Evolutionary conservation across 805 yeast species (phyloP), one percentile per base, ranked within the genome.

Genomic region (Cyberlindnera lachancei): DNA sequence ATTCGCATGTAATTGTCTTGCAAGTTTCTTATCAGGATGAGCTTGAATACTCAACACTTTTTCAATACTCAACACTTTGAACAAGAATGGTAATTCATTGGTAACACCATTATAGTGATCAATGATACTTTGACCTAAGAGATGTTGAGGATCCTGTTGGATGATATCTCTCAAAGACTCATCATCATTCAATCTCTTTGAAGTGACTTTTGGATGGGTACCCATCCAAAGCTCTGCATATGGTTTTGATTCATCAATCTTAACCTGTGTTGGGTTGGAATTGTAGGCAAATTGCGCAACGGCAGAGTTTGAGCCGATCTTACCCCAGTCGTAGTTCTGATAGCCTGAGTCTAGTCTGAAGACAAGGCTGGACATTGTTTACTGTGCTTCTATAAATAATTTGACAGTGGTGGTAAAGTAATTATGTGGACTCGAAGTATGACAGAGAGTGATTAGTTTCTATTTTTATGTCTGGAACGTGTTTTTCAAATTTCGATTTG

Each of bases 191-290:
- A 18, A 13, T 15, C 73, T 70, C 14, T 73, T 70, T 14, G 95
- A 80, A 18, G 97, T 96, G 10, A 82, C 87, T 28, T 82, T 82
- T 33, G 94, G 90, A 56, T 92, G 98, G 17, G 97, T 87, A 24
- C 98, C 98, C 98, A 92, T 92, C 98, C 98, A 92, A 45, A 92
- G 67, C 59, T 92, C 98, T 13, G 98, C 98, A 53, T 92, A 92
- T 9, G 98, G 97, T 52, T 77, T 74, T 23, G 66, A 33, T 48
- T 80, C 88, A 44, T 82, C 85, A 34, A 87, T 70, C 14, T 51
- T 52, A 33, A 84, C 64, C 10, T 46, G 27, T 3, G 84, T 71
- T n/a, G n/a, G n/a, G 58, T 82, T 78, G 27, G 94, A 75, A 31
- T 67, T 64, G 23, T 78, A 67, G 27, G 95, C 94, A 55, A 76